phyloP scores from a whole-genome alignment of 768 basidiomycete genomes.

The Inosperma sp. region DNA sequence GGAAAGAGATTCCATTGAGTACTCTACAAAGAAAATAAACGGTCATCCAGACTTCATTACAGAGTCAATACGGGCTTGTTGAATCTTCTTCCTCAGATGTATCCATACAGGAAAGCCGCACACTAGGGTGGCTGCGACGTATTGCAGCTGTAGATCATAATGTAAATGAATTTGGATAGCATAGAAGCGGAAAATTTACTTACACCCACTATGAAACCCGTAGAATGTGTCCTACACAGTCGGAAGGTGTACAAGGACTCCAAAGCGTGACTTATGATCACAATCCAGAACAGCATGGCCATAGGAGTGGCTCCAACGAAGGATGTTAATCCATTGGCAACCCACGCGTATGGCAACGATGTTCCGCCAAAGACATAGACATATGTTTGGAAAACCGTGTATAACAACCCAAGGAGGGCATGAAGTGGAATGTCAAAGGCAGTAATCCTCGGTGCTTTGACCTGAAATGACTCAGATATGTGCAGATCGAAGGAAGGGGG shows the following conservation, averaged over 20 bases:
- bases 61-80: slow-evolving; percentile 68
- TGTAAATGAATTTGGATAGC: neutral
- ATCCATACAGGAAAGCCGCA: slow-evolving; percentile 53
- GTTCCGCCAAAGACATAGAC: no score
- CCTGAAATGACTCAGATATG: neutral
- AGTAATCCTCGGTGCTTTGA: slow-evolving; percentile 35
- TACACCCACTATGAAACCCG: slow-evolving; percentile 19
- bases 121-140: slow-evolving; percentile 46
- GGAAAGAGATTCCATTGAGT: no score
- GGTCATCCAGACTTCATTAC: no score
- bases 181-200: neutral
- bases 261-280: neutral
- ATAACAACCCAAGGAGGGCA: no score
- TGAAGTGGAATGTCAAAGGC: neutral
- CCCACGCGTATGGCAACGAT: no score
- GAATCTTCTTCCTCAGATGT: slow-evolving; percentile 54
- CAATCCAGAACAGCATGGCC: neutral
- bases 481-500: neutral
- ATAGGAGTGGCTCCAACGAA: neutral
- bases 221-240: slow-evolving; percentile 44
- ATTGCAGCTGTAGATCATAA: slow-evolving; percentile 39
- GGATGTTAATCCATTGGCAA: neutral
- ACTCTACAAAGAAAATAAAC: no score
- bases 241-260: slow-evolving; percentile 44
- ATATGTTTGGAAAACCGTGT: no score